Conservation (phyloP, 345 rosid genomes). For the Xanthoceras sorbifolium region DNA sequence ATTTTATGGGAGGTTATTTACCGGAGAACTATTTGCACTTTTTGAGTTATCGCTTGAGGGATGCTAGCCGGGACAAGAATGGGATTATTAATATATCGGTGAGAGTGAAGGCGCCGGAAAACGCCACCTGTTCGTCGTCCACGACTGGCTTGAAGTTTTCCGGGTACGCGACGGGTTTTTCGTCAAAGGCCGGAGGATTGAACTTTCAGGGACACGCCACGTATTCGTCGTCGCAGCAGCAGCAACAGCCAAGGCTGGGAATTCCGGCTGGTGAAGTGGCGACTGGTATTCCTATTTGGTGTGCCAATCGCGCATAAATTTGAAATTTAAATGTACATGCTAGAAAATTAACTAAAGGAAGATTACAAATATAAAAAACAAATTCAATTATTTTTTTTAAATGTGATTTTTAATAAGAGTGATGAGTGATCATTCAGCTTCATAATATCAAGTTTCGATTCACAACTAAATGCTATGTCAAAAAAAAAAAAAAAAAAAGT, state of each 20-base stretch:
- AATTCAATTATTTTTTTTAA: not conserved
- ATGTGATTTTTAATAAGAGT: not conserved
- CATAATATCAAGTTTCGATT: no score
- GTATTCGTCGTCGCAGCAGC: not conserved
- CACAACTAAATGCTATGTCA: no score
- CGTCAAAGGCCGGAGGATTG: not conserved
- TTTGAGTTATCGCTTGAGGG: conserved; percentile 70
- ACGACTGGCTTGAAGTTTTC: not conserved
- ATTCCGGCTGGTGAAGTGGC: conserved; percentile 12
- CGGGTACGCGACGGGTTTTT: not conserved
- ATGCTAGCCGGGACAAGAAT: conserved; percentile 40
- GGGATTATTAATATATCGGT: conserved; percentile 70
- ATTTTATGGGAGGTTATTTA: conserved; percentile 51
- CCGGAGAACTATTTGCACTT: conserved; percentile 59
- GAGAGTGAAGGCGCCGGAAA: conserved; percentile 34
- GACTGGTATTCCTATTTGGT: conserved; percentile 15
- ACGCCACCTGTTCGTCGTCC: not conserved
- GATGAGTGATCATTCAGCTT: no score
- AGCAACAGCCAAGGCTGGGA: not conserved
- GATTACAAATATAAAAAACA: not conserved
- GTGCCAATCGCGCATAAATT: conserved; percentile 1
- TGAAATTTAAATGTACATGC: not conserved
- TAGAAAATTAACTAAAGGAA: not conserved
- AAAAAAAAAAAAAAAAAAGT: no score
- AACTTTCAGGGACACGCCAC: not conserved